phyloP scores from a whole-genome alignment of 78 protist species.

The Isochrysis galbana region DNA sequence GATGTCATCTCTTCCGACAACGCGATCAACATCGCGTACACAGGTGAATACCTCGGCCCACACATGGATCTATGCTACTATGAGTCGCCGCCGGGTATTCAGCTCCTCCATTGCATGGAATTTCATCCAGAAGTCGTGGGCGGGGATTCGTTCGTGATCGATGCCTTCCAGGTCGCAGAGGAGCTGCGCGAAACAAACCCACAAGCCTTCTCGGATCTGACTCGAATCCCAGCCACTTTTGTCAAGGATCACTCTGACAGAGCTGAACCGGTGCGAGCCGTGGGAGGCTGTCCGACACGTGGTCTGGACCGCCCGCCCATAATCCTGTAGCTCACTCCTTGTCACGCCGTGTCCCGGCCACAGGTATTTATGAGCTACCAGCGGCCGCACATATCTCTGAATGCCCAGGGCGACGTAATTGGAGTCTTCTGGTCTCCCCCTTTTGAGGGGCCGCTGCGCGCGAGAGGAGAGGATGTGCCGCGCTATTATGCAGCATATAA shows the following conservation, averaged over 20 bases:
- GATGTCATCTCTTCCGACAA: background rate
- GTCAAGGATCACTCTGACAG: background rate
- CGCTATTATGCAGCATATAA: background rate
- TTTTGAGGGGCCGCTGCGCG: conserved; percentile 34
- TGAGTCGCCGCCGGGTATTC: conserved; percentile 65
- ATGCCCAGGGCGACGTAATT: background rate
- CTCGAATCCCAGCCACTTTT: conserved; percentile 34
- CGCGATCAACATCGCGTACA: conserved; percentile 43
- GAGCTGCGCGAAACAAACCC: background rate
- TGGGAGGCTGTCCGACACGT: too few relatives aligned
- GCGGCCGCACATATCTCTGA: conserved; percentile 25
- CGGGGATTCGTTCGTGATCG: conserved; percentile 51
- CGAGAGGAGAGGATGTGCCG: too few relatives aligned
- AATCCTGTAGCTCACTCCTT: too few relatives aligned
- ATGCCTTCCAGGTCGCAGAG: conserved; percentile 42
- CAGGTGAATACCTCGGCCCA: background rate
- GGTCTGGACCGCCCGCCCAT: too few relatives aligned
- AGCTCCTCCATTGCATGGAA: conserved; percentile 55
- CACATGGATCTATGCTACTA: conserved; percentile 57
- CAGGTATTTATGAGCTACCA: conserved; percentile 29
- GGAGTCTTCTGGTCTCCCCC: conserved; percentile 41
- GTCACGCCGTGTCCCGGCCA: too few relatives aligned
- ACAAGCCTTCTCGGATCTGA: conserved; percentile 13
- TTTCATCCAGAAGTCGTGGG: conserved; percentile 18
- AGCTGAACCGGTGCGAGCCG: background rate